phyloP scores from a whole-genome alignment of 306 rosid species.

The Glycine soja region DNA sequence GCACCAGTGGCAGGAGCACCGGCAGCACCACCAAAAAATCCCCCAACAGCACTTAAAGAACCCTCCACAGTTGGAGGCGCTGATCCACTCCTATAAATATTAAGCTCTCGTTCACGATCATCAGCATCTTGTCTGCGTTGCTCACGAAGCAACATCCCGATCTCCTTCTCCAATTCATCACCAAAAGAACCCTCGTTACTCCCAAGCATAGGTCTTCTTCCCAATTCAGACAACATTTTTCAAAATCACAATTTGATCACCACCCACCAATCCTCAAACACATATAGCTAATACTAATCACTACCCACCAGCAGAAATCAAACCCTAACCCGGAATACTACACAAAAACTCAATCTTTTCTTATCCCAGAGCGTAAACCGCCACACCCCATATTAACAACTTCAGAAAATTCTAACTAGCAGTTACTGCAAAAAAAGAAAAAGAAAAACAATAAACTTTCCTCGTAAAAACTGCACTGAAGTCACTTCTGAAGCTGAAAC shows the following conservation, averaged over 20 bases:
- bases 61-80: conserved; percentile 96
- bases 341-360: conserved; percentile 42
- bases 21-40: conserved; percentile 53
- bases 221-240: conserved; percentile 83
- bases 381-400: conserved; percentile 51
- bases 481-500: no score
- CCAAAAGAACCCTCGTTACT: conserved; percentile 84
- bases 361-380: conserved; percentile 12
- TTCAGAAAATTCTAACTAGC: background rate
- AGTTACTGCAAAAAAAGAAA: no score
- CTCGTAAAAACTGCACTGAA: background rate
- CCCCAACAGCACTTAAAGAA: conserved; percentile 81
- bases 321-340: conserved; percentile 50
- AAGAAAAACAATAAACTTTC: no score
- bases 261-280: background rate
- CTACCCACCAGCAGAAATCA: conserved; percentile 31
- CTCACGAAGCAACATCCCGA: conserved; percentile 82
- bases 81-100: conserved; percentile 86
- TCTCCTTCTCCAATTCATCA: conserved; percentile 87
- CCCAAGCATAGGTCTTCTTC: conserved; percentile 76
- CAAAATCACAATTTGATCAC: conserved; percentile 42
- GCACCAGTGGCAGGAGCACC: background rate
- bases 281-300: conserved; percentile 31
- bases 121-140: conserved; percentile 79
- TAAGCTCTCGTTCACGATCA: conserved; percentile 76